Percentiles rank a stretch among this genome's conserved stretches.
Evolutionary conservation across 371 early-diverging fungal genomes (phyloP).

Genomic region (Rhizopus stolonifer): DNA sequence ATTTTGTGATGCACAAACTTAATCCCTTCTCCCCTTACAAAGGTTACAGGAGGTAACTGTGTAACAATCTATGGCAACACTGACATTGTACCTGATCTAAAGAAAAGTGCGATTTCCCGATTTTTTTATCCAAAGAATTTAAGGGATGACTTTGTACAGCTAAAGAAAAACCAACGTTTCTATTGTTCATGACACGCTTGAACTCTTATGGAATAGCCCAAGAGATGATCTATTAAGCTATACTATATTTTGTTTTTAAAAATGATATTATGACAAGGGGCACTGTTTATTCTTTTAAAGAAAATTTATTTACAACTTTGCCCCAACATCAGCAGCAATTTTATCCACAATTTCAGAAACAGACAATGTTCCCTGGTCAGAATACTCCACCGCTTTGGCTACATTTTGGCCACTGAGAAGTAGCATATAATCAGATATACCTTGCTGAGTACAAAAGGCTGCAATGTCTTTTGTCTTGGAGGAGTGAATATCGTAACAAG

Average conservation of each 20-base stretch:
- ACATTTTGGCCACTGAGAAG: constrained; percentile 32
- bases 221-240: no score
- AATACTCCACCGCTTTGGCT: constrained; percentile 27
- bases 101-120: no score
- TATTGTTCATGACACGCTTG: no score
- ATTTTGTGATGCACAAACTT: no score
- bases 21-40: not conserved
- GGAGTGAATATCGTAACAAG: constrained; percentile 45
- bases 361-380: constrained; percentile 34
- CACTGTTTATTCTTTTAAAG: not conserved
- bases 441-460: constrained; percentile 24
- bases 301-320: no score
- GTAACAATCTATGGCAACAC: no score
- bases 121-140: no score
- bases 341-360: constrained; percentile 32
- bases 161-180: no score
- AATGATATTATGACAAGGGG: not conserved
- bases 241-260: no score
- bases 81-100: no score
- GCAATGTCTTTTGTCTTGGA: constrained; percentile 43
- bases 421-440: constrained; percentile 32
- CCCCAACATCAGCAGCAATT: constrained; percentile 9
- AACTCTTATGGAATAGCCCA: no score
- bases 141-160: no score
- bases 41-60: not conserved